Conservation (phyloP, 2,329 filamentous ascomycete species). For the Xylariaceae sp. region DNA sequence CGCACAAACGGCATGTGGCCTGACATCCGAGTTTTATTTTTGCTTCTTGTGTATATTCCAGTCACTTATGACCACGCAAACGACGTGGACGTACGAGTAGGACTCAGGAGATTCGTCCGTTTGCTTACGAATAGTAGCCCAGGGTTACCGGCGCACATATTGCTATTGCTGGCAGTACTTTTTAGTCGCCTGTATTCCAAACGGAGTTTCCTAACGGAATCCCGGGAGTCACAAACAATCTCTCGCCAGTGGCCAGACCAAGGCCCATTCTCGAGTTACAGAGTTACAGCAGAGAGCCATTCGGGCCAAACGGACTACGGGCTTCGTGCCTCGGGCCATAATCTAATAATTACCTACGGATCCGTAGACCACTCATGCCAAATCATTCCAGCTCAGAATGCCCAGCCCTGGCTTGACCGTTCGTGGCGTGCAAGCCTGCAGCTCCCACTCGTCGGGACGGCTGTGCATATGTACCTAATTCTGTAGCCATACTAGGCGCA, state of each 20-base stretch:
- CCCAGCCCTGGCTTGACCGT: constrained; percentile 9
- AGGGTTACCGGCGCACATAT: too few species aligned
- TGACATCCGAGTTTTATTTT: neutral
- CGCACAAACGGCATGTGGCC: neutral
- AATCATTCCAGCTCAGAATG: constrained; percentile 9
- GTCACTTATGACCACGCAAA: neutral
- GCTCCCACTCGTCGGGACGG: neutral
- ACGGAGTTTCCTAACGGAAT: too few species aligned
- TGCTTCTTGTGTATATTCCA: neutral
- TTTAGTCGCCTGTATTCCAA: too few species aligned
- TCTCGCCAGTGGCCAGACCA: too few species aligned
- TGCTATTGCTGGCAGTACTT: too few species aligned
- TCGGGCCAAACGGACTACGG: too few species aligned
- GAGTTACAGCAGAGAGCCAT: too few species aligned
- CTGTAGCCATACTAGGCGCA: neutral
- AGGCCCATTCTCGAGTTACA: too few species aligned
- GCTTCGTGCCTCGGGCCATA: neutral
- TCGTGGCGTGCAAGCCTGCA: constrained; percentile 22
- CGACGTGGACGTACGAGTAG: neutral
- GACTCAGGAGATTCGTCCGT: neutral
- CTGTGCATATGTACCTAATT: neutral
- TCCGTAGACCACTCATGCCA: neutral
- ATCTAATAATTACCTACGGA: neutral
- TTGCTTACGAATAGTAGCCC: neutral
- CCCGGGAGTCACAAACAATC: too few species aligned